Evolutionary conservation across 108 stramenopile species (phyloP), one percentile per base, ranked within the genome.

Genomic region (Nitzschia inconspicua): DNA sequence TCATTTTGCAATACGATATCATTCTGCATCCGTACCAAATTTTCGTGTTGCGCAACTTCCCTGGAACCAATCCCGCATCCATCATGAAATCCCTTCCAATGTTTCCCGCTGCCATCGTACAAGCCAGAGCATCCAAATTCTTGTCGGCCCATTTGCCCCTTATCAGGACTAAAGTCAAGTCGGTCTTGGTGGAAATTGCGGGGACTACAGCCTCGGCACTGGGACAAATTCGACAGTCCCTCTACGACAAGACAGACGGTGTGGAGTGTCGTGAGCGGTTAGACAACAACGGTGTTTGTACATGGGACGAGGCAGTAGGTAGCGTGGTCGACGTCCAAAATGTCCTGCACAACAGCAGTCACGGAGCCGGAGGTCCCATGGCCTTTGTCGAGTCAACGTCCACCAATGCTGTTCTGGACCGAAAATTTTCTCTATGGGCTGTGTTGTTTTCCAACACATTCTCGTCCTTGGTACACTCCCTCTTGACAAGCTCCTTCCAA

Each of bases 201-300:
- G 92, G 92, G 3, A 91, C 93, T 0, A 89, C 93, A 9, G 89
- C 93, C 19, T 76, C 81, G 24, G 81, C 83, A 8, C 63, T 94
- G 31, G 93, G 89, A 48, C 79, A 88, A 18, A 94, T 94, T 50
- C 83, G 93, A 4, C 93, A 94, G 59, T 77, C 82, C 1, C 56
- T 94, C 32, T 94, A 91, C 56, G 93, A 94, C 58, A 90, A 87
- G 43, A 94, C 93, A 2, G 87, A 90, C 53, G 93, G 93, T 1
- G 58, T 68, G 8, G 86, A 93, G 44, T 84, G 84, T 51, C 68
- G 69, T 60, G 52, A 57, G 55, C 35, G 35, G 13, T 60, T 89
- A 39, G 30, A 57, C 43, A 57, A 68, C 26, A 74, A 73, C 39
- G 81, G 80, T 4, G 49, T 83, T 18, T 83, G 84, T 55, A 63